Conservation (phyloP, 768 basidiomycete genomes). For the Aureoboletus auriporus region DNA sequence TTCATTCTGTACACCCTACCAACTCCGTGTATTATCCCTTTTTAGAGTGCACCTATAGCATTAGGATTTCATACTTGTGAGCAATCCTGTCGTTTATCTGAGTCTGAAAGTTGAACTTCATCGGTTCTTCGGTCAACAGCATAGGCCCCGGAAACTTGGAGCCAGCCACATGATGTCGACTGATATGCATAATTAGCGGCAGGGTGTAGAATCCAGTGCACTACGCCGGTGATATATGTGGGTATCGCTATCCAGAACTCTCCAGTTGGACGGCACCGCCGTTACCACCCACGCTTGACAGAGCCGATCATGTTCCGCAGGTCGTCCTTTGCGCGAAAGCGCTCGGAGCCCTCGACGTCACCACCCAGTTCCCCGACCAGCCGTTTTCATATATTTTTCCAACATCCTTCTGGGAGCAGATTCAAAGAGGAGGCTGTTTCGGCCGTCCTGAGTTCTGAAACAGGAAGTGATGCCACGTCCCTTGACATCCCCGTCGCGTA, state of each 20-base stretch:
- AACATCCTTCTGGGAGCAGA: slow-evolving; percentile 23
- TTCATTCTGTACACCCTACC: background rate
- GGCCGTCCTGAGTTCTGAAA: slow-evolving; percentile 24
- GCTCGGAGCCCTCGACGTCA: slow-evolving; percentile 6
- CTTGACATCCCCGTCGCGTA: slow-evolving; percentile 1
- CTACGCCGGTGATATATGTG: too few species aligned
- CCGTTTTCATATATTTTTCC: slow-evolving; percentile 1
- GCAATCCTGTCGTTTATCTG: too few species aligned
- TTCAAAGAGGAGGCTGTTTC: slow-evolving; percentile 25
- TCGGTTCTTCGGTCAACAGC: too few species aligned
- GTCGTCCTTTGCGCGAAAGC: slow-evolving; percentile 2
- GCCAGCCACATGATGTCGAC: too few species aligned
- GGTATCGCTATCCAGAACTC: too few species aligned
- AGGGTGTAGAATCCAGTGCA: too few species aligned
- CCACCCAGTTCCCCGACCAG: slow-evolving; percentile 14
- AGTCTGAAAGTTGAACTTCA: too few species aligned
- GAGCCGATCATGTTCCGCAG: slow-evolving; percentile 18
- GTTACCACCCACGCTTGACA: background rate
- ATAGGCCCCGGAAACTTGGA: too few species aligned
- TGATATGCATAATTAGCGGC: too few species aligned
- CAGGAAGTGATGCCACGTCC: slow-evolving; percentile 17
- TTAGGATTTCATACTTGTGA: too few species aligned
- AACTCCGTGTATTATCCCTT: background rate
- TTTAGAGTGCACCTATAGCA: background rate
- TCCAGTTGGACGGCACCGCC: background rate